These are phyloP conservation scores for Pascua guehoae DNA, from an alignment of 1,284 basidiomycete genomes.

Conservation along the genomic window DNA sequence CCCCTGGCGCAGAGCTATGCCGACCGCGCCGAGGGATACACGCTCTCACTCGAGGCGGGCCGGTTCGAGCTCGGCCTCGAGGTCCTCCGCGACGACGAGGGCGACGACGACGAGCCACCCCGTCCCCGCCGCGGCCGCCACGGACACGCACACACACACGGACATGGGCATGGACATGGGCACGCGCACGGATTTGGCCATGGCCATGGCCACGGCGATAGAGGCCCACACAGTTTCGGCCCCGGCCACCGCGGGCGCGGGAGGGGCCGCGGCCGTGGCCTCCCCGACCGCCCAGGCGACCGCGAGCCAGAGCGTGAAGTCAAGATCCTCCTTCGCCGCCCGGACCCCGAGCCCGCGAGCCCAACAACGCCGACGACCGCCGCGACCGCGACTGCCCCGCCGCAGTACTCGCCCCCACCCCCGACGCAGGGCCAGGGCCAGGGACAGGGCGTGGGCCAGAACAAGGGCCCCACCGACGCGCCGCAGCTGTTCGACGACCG, in stretches of 20 bases:
- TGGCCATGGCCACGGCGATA: constrained; percentile 3
- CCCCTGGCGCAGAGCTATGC: constrained; percentile 13
- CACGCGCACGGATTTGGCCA: constrained; percentile 7
- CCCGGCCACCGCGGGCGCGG: constrained; percentile 12
- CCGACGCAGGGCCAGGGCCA: neutral
- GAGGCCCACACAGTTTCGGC: constrained; percentile 4
- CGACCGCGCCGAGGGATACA: constrained; percentile 40
- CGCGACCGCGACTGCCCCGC: neutral
- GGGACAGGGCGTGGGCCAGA: neutral
- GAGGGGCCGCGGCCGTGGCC: constrained; percentile 9
- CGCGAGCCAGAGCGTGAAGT: constrained; percentile 30
- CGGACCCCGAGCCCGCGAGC: constrained; percentile 10
- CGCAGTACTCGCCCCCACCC: neutral
- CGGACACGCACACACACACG: neutral
- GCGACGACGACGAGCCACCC: constrained; percentile 21
- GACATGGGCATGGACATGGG: constrained; percentile 4
- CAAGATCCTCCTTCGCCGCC: constrained; percentile 40
- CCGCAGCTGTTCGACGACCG: constrained; percentile 2
- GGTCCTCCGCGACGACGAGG: constrained; percentile 43
- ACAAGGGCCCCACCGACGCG: neutral
- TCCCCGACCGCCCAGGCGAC: constrained; percentile 4
- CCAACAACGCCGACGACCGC: neutral
- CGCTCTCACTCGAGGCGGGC: constrained; percentile 39
- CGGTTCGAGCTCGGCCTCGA: constrained; percentile 41
- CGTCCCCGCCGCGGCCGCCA: constrained; percentile 6